Evolutionary conservation across 208 protist species (phyloP), one percentile per base, ranked within the genome.

Genomic region (Leishmania lainsoni): DNA sequence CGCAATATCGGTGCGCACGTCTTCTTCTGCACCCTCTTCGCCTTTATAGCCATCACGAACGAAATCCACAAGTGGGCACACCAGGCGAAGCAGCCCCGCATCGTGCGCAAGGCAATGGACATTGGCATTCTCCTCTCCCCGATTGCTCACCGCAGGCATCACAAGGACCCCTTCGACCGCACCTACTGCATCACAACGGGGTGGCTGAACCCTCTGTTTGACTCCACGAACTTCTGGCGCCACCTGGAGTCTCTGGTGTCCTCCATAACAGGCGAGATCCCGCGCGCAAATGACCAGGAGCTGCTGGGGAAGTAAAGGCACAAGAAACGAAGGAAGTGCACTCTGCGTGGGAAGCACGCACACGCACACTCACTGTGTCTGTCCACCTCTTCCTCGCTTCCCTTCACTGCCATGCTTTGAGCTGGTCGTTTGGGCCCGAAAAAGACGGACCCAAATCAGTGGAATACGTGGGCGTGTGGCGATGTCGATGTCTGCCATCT

Each of bases 121-220:
- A 80, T 82, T 22, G 86, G 91, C 78, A 75, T 99, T 69, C 81
- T 99, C 51, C 90, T 99, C 32, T 95, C 94, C 51, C 92, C 93
- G 22, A 83, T 87, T 48, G 86, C 87, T 54, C 97, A 99, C 90
- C 93, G 92, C 77, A 87, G 91, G 79, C 97, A 99, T 82, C 97
- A 99, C 88, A 90, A 92, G 74, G 95, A 94, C 68, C 94, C 93
- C 61, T 96, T 97, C 77, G 97, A 99, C 79, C 79, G 82, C 75
- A 97, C 89, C 85, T 99, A 99, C 86, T 99, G 97, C 90, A 99
- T 99, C 88, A 99, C 97, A n/a, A 98, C 93, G 45, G 97, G 97
- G 58, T 99, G 97, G 97, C 81, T 98, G 39, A 99, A 99, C 91
- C 84, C 89, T 58, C 61, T 94, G 70, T 89, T 99, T 35, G 93